Base-by-base conservation (phyloP, 352 stramenopile genomes). In the Thalassiosira sp. region DNA sequence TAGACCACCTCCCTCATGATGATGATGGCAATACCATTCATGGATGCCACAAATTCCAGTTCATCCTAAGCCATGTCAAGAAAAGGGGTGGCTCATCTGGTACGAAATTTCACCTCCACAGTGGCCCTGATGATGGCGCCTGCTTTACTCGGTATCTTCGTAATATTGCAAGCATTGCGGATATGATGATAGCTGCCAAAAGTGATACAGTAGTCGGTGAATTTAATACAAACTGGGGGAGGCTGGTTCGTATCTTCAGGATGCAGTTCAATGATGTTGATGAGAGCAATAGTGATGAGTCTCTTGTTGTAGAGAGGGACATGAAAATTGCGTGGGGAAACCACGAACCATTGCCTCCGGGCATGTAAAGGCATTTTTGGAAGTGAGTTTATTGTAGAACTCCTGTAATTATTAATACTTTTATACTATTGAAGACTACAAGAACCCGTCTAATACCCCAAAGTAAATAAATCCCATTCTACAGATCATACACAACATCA, bases 221-320 rank as follows among this genome's bases (percentile, higher is more conserved):
- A 42, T 83, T 66, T 28, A 80, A 79, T 81, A 77, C 66, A 1
- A 75, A 75, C 53, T 81, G 68, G 67, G 70, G 64, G 10, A 25
- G 63, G 43, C 48, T 75, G 11, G 48, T 75, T 7, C 24, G 48
- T 22, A 53, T 43, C 0, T 81, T 60, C 51, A 13, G 45, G 16
- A 28, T 52, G 25, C 16, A 20, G 18, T 24, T 70, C 10, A 48
- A 59, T 3, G 42, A 51, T 51, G 16, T 6, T 45, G 11, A 6
- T 1, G 16, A 45, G 35, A 45, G 13, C 16, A 45, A n/a, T 6
- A 45, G 16, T 45, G 35, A 13, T 1, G 5, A 5, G 3, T 2
- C 7, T 3, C 35, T 13, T 6, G 35, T 45, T 6, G 1, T 45
- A 2, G 1, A 16, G 5, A 45, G 35, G 35, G 35, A 45, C 2